Conservation (phyloP, 768 basidiomycete species). For the Naganishia kalamii region DNA sequence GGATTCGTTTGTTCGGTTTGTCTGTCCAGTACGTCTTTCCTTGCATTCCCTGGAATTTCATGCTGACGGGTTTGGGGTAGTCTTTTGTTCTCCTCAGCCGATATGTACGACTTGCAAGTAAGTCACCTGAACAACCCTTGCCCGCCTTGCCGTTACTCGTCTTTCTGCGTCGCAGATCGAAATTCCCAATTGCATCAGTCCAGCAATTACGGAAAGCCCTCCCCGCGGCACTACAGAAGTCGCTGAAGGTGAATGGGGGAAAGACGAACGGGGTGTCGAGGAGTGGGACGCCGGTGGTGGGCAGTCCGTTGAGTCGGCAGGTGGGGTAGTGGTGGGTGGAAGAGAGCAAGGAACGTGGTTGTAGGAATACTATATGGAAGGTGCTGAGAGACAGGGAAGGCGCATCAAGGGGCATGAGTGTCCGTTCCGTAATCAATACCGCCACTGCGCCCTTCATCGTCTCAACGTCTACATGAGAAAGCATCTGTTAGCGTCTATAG, state of each 20-base stretch:
- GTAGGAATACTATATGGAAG: too few species aligned
- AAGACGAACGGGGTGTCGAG: neutral
- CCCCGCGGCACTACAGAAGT: neutral
- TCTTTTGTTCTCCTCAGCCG: constrained; percentile 87
- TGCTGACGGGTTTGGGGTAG: constrained; percentile 51
- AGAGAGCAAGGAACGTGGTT: too few species aligned
- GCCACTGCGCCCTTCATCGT: too few species aligned
- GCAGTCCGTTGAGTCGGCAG: neutral
- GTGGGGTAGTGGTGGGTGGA: neutral
- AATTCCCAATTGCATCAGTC: constrained; percentile 9
- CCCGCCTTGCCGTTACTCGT: too few species aligned
- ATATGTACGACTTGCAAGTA: constrained; percentile 91
- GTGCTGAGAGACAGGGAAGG: too few species aligned
- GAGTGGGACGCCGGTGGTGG: neutral
- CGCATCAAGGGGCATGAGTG: too few species aligned
- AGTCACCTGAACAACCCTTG: constrained; percentile 44
- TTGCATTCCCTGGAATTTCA: neutral
- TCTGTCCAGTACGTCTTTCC: constrained; percentile 74
- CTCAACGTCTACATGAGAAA: too few species aligned
- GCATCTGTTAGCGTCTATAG: too few species aligned
- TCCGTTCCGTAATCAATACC: too few species aligned
- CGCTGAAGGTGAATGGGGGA: neutral
- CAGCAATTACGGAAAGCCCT: constrained; percentile 11
- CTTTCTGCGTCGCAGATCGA: neutral
- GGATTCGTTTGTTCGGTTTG: constrained; percentile 98